A percentile compares a stretch with the other conserved stretches of the same genome.
Conservation (phyloP, 2,329 filamentous ascomycete species). For the Amauroascus verrucosus region DNA sequence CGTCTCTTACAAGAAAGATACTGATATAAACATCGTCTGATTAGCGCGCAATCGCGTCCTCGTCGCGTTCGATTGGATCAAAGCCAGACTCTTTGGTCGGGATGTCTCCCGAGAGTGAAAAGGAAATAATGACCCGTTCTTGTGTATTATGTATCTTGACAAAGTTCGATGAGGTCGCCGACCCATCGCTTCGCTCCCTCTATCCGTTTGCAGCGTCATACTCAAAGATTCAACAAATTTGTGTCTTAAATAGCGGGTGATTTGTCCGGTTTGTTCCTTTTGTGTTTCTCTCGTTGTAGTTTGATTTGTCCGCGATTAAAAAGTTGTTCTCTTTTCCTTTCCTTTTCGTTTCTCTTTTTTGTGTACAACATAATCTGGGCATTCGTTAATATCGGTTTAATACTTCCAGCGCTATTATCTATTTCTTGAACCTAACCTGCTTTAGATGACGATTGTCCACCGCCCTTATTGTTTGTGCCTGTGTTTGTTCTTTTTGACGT, state of each 20-base stretch:
- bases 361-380: background rate
- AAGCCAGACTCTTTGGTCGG: slow-evolving; percentile 92
- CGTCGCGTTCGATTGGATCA: slow-evolving; percentile 89
- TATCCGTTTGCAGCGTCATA: background rate
- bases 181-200: background rate
- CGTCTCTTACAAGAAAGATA: background rate
- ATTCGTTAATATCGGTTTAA: background rate
- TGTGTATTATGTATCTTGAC: background rate
- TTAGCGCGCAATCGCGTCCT: slow-evolving; percentile 85
- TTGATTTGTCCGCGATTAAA: background rate
- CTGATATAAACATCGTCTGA: slow-evolving; percentile 6
- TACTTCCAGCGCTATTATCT: background rate
- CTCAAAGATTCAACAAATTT: background rate
- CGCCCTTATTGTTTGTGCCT: no score
- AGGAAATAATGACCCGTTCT: background rate
- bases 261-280: background rate
- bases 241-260: background rate
- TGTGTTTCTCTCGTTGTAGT: background rate
- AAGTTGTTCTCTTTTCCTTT: background rate
- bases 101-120: slow-evolving; percentile 55
- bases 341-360: background rate
- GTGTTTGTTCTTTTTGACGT: no score
- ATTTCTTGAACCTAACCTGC: background rate
- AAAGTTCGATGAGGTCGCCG: no score
- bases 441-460: background rate